Conservation (phyloP, 306 rosid species). For the Acacia confusa region DNA sequence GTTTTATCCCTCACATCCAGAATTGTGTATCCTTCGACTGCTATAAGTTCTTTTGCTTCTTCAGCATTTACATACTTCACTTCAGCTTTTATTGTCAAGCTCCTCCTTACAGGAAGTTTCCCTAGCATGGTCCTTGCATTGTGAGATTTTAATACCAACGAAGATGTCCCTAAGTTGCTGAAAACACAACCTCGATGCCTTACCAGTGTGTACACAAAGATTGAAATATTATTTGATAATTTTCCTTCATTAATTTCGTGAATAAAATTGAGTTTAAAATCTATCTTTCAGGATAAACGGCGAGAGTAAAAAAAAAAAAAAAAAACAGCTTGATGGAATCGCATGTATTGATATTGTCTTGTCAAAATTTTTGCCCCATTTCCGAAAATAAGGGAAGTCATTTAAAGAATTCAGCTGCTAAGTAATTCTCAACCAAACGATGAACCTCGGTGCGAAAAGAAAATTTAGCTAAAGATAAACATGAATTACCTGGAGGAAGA, state of each 20-base stretch:
- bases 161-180: constrained; percentile 67
- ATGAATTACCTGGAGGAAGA: constrained; percentile 56
- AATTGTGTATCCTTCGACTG: constrained; percentile 65
- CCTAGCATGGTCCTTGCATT: constrained; percentile 52
- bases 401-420: background rate
- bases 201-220: constrained; percentile 32
- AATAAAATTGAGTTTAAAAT: background rate
- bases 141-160: constrained; percentile 57
- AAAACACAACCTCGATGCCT: constrained; percentile 51
- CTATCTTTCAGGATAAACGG: background rate
- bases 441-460: background rate
- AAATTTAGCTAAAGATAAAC: constrained; percentile 14
- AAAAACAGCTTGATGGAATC: background rate
- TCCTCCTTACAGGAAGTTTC: constrained; percentile 42
- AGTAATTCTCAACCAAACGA: background rate
- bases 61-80: constrained; percentile 72
- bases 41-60: constrained; percentile 68
- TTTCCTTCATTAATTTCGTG: background rate
- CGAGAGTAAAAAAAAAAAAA: background rate
- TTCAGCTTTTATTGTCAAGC: constrained; percentile 61
- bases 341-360: background rate
- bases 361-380: background rate
- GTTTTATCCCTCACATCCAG: constrained; percentile 80
- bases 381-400: background rate
- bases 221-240: constrained; percentile 23